Base-by-base conservation (phyloP, 1,284 basidiomycete genomes). In the Boletellus deceptivus region DNA sequence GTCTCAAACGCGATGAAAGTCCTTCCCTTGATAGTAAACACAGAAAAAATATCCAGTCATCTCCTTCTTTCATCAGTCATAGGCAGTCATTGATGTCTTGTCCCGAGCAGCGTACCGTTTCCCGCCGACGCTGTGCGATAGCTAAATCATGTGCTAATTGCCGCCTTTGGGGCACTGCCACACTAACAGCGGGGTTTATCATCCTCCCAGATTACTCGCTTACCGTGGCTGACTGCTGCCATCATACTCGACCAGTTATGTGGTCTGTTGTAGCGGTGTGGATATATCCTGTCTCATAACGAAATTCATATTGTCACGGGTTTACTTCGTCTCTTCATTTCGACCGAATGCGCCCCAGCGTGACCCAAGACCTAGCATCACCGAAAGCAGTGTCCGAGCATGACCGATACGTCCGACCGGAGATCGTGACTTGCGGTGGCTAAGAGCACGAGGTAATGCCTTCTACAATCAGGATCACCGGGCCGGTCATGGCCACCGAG, bases 321-420 rank as follows among this genome's bases (percentile, higher is more conserved):
- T 25, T 72, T 7, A 79, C 79, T 50, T 83, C 80, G 4, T 72
- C 70, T n/a, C 77, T 72, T 73, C 79, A 86, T 8, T 83, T 25
- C 8, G 25, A 9, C 25, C 25, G 25, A 9, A 25, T 8, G 7
- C 8, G 25, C 25, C 24, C 25, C 25, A 22, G 22, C 22, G 22
- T 22, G 22, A 22, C 22, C 22, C 22, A 5, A 5, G 22, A 22
- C 4, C 22, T 22, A 22, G 22, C 22, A 22, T 22, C 22, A 22
- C 22, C 4, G 22, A 22, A 22, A 22, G 22, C 22, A 22, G 22
- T 22, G 22, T 22, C 22, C 22, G 22, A 5, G 22, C 22, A 22
- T 22, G 22, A 22, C 22, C 22, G 22, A 5, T 22, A 5, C 22
- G 22, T 22, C 22, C 22, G 22, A 22, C 22, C 22, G 22, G 22